Percentiles rank a stretch among this genome's conserved stretches.
Evolutionary conservation across 2,329 filamentous ascomycete species (phyloP).

Genomic region (Scedosporium minutisporum): DNA sequence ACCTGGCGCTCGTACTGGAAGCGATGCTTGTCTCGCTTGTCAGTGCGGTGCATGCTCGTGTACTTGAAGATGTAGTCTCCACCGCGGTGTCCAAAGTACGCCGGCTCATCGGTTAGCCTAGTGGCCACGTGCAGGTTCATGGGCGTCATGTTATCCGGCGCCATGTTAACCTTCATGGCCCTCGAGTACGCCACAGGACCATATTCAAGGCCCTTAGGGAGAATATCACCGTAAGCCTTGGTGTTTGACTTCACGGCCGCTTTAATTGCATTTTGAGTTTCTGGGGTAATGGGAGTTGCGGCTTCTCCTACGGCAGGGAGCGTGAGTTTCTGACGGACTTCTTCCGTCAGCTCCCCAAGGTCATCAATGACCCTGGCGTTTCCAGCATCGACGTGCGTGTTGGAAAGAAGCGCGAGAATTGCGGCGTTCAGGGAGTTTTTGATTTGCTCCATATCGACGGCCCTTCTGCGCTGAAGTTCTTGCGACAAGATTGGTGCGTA

Average conservation of each 20-base stretch:
- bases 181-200: background rate
- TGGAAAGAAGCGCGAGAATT: background rate
- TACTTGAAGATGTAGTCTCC: constrained; percentile 21
- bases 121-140: background rate
- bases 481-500: background rate
- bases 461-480: background rate
- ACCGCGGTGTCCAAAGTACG: constrained; percentile 14
- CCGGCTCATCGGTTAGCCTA: background rate
- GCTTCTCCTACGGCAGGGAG: background rate
- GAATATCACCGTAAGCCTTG: background rate
- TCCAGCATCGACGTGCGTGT: background rate
- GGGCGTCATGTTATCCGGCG: background rate
- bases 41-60: background rate
- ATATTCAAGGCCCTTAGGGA: background rate
- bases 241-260: background rate
- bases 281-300: background rate
- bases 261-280: background rate
- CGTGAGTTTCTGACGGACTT: background rate
- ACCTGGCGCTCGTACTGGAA: constrained; percentile 15
- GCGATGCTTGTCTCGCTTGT: background rate
- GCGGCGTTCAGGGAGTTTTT: background rate
- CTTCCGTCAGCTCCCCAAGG: background rate
- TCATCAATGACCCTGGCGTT: background rate
- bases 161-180: background rate
- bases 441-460: background rate